These are phyloP conservation scores for Carex littledalei DNA, from an alignment of 176 grass and related monocot genomes.

Conservation along the genomic window DNA sequence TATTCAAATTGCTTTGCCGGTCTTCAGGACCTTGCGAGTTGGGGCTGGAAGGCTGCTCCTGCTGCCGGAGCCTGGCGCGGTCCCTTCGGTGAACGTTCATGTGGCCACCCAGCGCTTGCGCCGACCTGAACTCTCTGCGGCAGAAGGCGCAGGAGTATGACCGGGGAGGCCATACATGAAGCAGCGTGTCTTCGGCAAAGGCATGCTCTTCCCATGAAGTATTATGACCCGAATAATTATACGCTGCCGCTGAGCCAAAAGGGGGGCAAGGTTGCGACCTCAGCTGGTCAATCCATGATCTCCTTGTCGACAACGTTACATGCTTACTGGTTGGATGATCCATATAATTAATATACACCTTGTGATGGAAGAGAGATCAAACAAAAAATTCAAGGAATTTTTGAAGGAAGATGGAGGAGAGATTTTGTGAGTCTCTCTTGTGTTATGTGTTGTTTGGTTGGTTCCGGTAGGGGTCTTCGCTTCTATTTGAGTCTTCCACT, in stretches of 20 bases:
- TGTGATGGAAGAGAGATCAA: background rate
- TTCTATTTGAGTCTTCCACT: constrained; percentile 12
- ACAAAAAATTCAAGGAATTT: background rate
- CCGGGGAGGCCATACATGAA: constrained; percentile 76
- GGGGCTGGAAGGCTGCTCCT: background rate
- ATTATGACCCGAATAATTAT: background rate
- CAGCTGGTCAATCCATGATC: background rate
- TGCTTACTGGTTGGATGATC: constrained; percentile 8
- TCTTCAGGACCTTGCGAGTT: background rate
- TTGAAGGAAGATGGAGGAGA: background rate
- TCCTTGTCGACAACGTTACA: background rate
- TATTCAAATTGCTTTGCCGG: background rate
- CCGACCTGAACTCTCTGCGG: constrained; percentile 77
- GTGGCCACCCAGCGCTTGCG: constrained; percentile 92
- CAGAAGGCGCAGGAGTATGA: constrained; percentile 92
- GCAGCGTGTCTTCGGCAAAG: constrained; percentile 61
- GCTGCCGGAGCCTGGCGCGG: constrained; percentile 54
- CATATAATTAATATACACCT: background rate
- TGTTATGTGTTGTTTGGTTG: background rate
- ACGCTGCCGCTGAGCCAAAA: background rate
- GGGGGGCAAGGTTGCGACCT: background rate
- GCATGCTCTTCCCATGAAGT: constrained; percentile 85
- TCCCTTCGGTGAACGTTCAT: constrained; percentile 97
- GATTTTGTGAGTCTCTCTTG: background rate
- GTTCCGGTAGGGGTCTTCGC: background rate